These are phyloP conservation scores for Triticum dicoccoides DNA, from an alignment of 176 grass and related monocot species.

Conservation along the genomic window DNA sequence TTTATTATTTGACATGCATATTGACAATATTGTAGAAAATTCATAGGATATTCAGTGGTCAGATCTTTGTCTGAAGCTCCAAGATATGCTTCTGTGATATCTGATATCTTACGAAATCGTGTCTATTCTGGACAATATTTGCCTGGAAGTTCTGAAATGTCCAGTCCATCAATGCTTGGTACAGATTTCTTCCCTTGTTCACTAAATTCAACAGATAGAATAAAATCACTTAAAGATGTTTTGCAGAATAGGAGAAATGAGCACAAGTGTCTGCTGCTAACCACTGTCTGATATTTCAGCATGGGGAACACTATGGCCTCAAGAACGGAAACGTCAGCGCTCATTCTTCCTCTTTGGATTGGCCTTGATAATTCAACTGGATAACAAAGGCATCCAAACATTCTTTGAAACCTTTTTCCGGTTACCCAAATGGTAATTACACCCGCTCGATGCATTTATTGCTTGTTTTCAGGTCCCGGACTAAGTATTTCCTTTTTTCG, in stretches of 20 bases:
- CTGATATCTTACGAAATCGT: conserved; percentile 67
- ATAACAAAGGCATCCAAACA: conserved; percentile 88
- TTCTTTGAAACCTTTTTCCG: conserved; percentile 90
- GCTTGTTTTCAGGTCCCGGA: neutral
- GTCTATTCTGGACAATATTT: conserved; percentile 47
- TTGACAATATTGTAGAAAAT: conserved; percentile 27
- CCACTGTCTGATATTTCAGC: conserved; percentile 48
- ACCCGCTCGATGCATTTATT: neutral
- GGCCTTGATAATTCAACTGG: conserved; percentile 78
- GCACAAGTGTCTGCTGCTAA: neutral
- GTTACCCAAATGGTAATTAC: conserved; percentile 78
- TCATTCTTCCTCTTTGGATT: conserved; percentile 97
- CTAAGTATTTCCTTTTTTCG: no score
- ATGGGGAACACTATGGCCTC: conserved; percentile 92
- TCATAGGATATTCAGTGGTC: conserved; percentile 94
- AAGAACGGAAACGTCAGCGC: conserved; percentile 87
- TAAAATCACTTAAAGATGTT: neutral
- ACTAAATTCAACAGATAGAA: neutral
- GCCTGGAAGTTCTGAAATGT: conserved; percentile 39
- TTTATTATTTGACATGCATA: neutral
- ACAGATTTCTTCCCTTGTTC: conserved; percentile 17
- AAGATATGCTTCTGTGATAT: conserved; percentile 85
- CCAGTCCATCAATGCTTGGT: conserved; percentile 89
- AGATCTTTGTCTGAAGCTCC: conserved; percentile 97
- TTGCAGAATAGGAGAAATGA: neutral